Conservation (phyloP, 805 yeast species). For the Saccharomycopsis fermentans region DNA sequence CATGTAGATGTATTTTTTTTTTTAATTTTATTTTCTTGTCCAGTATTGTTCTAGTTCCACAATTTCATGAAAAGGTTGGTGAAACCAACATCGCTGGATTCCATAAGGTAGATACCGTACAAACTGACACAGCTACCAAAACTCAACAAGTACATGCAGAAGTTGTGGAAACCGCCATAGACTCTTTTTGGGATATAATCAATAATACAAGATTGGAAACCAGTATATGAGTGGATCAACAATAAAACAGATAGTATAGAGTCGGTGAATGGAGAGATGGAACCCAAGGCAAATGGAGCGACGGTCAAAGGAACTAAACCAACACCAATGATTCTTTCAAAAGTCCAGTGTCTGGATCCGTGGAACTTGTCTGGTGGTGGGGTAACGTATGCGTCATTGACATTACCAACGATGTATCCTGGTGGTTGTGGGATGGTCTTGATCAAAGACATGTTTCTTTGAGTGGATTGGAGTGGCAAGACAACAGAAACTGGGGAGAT, state of each 20-base stretch:
- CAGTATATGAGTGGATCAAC: conserved; percentile 73
- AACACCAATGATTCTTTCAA: conserved; percentile 63
- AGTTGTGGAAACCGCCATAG: conserved; percentile 65
- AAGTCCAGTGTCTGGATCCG: conserved; percentile 92
- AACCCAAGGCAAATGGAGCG: conserved; percentile 69
- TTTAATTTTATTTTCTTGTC: too few relatives aligned
- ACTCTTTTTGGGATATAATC: conserved; percentile 87
- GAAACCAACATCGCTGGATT: conserved; percentile 65
- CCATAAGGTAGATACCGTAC: conserved; percentile 75
- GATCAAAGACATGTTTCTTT: conserved; percentile 36
- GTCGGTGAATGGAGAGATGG: conserved; percentile 60
- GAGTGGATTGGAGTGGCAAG: conserved; percentile 19
- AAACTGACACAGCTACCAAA: conserved; percentile 62
- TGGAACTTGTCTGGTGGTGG: conserved; percentile 57
- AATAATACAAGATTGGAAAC: conserved; percentile 82
- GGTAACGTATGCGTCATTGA: conserved; percentile 72
- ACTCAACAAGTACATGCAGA: conserved; percentile 57
- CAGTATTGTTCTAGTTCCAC: conserved; percentile 1
- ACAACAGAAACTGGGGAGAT: conserved; percentile 6
- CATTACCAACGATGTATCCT: conserved; percentile 85
- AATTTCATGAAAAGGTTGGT: conserved; percentile 41
- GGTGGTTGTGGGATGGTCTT: conserved; percentile 72
- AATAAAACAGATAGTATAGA: conserved; percentile 55
- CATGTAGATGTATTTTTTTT: neutral
- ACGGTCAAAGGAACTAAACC: conserved; percentile 69